These are phyloP conservation scores for Leucocoprinus sp. DNA, from an alignment of 768 basidiomycete genomes.

Conservation along the genomic window DNA sequence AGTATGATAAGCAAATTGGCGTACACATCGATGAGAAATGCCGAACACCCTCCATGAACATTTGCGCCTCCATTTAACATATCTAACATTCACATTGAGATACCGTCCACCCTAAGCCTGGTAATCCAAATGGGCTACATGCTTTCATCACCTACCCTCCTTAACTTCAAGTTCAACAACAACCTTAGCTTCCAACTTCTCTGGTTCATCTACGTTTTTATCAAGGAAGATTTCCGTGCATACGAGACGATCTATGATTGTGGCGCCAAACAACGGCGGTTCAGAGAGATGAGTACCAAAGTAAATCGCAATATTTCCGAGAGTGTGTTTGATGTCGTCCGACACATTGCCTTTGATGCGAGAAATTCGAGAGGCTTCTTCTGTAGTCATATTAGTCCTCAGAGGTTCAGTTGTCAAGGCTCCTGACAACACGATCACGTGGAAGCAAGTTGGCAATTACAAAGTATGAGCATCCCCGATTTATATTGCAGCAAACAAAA, in stretches of 20 bases:
- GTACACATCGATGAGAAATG: conserved; percentile 45
- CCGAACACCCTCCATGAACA: conserved; percentile 50
- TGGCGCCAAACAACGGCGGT: conserved; percentile 17
- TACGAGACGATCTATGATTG: conserved; percentile 18
- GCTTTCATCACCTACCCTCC: conserved; percentile 25
- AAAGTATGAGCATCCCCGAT: background rate
- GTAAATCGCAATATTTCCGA: conserved; percentile 16
- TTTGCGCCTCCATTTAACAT: conserved; percentile 44
- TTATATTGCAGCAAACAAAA: background rate
- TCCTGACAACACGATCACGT: background rate
- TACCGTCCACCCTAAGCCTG: background rate
- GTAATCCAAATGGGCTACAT: background rate
- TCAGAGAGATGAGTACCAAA: conserved; percentile 7
- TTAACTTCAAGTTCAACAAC: conserved; percentile 33
- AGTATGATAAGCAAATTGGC: conserved; percentile 14
- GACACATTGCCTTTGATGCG: conserved; percentile 18
- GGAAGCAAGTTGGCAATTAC: background rate
- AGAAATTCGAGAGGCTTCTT: conserved; percentile 1
- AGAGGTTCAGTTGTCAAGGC: background rate
- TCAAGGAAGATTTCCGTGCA: conserved; percentile 32
- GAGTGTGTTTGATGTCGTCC: conserved; percentile 16
- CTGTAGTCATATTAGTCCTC: background rate
- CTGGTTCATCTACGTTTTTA: conserved; percentile 33
- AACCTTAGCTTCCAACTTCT: conserved; percentile 32
- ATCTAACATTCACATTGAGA: conserved; percentile 24